Base-by-base conservation (phyloP, 2,329 filamentous ascomycete species). In the Tricladium varicosporioides region DNA sequence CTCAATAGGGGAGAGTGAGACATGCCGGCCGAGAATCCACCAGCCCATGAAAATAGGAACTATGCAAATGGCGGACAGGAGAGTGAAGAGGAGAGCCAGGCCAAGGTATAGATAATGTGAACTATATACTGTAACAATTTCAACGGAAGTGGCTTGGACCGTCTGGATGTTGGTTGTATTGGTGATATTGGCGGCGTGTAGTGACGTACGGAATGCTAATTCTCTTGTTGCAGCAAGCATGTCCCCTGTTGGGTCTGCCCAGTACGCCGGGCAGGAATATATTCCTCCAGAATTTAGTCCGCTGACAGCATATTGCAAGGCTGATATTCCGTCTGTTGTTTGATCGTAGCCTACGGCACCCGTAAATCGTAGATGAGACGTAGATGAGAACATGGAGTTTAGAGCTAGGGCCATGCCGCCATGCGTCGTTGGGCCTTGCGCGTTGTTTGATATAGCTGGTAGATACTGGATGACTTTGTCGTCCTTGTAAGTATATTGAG, bases 1-100 rank as follows among this genome's bases (percentile, higher is more conserved):
- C 44, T 63, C 60, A 31, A 63, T 46, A 1, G 60, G 58, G 49
- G 52, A 50, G 4, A 60, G 33, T 11, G 47, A 36, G 1, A 60
- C 48, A n/a, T 46, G n/a, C 14, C 48, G 16, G 9, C 56, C 56
- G 9, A 62, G 44, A 19, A 50, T 36, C 60, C 60, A 62, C 53
- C 54, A 57, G 0, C 60, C 58, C 2, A 53, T 42, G 48, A 63
- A 60, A 2, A 47, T 57, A 1, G 56, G 58, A 16, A 53, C 19
- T 3, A 56, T 18, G 11, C 31, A 48, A 16, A 56, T 5, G 1
- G 42, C 31, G 1, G 48, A 18, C 4, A 52, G 15, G 22, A 56
- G 18, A 10, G 48, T 56, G 19, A 56, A 43, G 27, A 31, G 11
- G 19, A 52, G n/a, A 1, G 31, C 48, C 4, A 48, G 5, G 18